Evolutionary conservation across 2,329 filamentous ascomycete genomes (phyloP).

Genomic region (Lachnellula hyalina): DNA sequence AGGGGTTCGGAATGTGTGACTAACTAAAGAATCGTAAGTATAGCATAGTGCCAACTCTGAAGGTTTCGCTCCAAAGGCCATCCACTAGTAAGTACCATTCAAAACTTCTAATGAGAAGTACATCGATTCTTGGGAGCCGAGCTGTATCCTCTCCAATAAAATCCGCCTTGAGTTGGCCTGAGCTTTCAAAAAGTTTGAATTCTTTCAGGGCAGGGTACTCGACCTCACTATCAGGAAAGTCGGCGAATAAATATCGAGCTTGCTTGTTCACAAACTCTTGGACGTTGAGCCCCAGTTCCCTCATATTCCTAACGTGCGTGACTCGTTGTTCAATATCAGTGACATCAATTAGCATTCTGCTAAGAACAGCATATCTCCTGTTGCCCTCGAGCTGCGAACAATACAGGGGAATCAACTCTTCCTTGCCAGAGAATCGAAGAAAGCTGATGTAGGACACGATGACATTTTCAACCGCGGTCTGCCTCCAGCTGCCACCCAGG

Average conservation of each 20-base stretch:
- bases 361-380: conserved; percentile 65
- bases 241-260: conserved; percentile 47
- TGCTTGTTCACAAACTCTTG: conserved; percentile 69
- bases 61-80: conserved; percentile 66
- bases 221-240: conserved; percentile 38
- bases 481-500: conserved; percentile 36
- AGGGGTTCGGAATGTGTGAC: conserved; percentile 33
- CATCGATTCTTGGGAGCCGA: conserved; percentile 57
- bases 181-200: conserved; percentile 46
- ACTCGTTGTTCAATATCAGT: conserved; percentile 59
- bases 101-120: conserved; percentile 68
- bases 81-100: conserved; percentile 80
- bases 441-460: conserved; percentile 78
- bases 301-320: conserved; percentile 68
- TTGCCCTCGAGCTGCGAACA: conserved; percentile 68
- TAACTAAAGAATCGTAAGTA: conserved; percentile 81
- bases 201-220: conserved; percentile 38
- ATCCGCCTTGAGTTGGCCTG: conserved; percentile 55
- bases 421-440: conserved; percentile 65
- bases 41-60: conserved; percentile 62
- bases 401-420: conserved; percentile 81
- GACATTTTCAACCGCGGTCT: conserved; percentile 58
- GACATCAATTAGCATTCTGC: conserved; percentile 70
- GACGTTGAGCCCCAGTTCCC: conserved; percentile 67
- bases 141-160: conserved; percentile 65